Conservation (phyloP, 1,139 yeast species). For the Debaryomyces nepalensis region DNA sequence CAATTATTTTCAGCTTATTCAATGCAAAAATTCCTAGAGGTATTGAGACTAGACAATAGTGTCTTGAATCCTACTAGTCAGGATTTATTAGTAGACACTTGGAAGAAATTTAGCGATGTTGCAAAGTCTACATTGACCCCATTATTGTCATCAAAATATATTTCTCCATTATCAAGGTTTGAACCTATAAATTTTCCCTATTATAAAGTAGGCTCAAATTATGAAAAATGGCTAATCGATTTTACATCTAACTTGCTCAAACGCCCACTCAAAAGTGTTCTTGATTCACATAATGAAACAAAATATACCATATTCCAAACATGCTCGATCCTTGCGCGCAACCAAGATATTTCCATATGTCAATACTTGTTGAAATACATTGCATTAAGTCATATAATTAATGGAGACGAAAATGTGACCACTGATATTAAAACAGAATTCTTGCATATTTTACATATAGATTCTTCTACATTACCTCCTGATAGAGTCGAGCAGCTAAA, state of each 20-base stretch:
- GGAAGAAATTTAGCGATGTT: slow-evolving; percentile 69
- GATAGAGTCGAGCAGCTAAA: slow-evolving; percentile 60
- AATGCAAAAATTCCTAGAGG: slow-evolving; percentile 81
- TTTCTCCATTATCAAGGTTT: slow-evolving; percentile 53
- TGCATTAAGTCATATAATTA: slow-evolving; percentile 66
- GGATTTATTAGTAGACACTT: slow-evolving; percentile 39
- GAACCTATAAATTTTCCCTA: slow-evolving; percentile 40
- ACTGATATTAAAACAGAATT: slow-evolving; percentile 62
- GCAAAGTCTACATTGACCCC: slow-evolving; percentile 81
- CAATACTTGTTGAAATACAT: slow-evolving; percentile 81
- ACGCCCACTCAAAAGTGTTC: slow-evolving; percentile 28
- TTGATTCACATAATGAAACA: slow-evolving; percentile 17
- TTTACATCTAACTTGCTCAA: slow-evolving; percentile 70
- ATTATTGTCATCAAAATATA: slow-evolving; percentile 71
- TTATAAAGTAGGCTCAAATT: slow-evolving; percentile 39
- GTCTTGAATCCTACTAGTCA: slow-evolving; percentile 31
- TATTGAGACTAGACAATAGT: slow-evolving; percentile 57
- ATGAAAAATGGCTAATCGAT: slow-evolving; percentile 68
- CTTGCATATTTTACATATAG: slow-evolving; percentile 56
- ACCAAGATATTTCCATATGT: slow-evolving; percentile 72
- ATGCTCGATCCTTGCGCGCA: slow-evolving; percentile 68
- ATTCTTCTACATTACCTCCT: slow-evolving; percentile 39
- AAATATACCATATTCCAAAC: slow-evolving; percentile 59
- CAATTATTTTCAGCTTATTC: slow-evolving; percentile 87
- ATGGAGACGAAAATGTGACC: slow-evolving; percentile 48